Percentiles rank a stretch among this genome's conserved stretches.
Evolutionary conservation across 805 yeast species (phyloP).

Genomic region (Sungouiozyma intestinalis): DNA sequence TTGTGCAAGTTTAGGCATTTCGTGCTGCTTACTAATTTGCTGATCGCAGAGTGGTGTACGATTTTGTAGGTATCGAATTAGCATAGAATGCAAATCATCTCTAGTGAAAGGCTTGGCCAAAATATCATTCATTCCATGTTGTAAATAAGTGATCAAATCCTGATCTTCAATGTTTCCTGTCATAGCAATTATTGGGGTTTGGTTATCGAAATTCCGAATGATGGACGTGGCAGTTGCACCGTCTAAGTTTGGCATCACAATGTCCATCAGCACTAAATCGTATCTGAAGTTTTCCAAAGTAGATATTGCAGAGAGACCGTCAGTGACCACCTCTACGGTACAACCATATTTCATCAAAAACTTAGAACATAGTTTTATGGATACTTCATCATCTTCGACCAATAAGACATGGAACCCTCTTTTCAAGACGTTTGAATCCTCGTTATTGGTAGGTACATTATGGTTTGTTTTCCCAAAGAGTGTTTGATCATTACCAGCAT

Average conservation of each 20-base stretch:
- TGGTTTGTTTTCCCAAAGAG: neutral
- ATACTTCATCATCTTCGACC: constrained; percentile 74
- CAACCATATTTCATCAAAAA: constrained; percentile 83
- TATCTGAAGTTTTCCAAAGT: constrained; percentile 61
- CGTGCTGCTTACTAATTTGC: constrained; percentile 5
- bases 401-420: constrained; percentile 58
- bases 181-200: constrained; percentile 90
- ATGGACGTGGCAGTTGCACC: constrained; percentile 88
- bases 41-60: constrained; percentile 31
- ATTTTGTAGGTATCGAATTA: constrained; percentile 60
- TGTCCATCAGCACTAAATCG: constrained; percentile 77
- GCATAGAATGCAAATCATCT: constrained; percentile 67
- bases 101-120: constrained; percentile 90
- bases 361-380: constrained; percentile 73
- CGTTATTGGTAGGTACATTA: neutral
- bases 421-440: constrained; percentile 9
- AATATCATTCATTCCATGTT: constrained; percentile 87
- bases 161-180: constrained; percentile 80
- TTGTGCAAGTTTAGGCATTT: constrained; percentile 1
- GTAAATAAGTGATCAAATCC: constrained; percentile 68
- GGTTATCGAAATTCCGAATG: constrained; percentile 71
- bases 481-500: neutral
- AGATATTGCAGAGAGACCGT: constrained; percentile 81
- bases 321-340: constrained; percentile 83
- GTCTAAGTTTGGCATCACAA: constrained; percentile 80